phyloP scores from a whole-genome alignment of 345 rosid species.

The Mallotus nudiflorus region DNA sequence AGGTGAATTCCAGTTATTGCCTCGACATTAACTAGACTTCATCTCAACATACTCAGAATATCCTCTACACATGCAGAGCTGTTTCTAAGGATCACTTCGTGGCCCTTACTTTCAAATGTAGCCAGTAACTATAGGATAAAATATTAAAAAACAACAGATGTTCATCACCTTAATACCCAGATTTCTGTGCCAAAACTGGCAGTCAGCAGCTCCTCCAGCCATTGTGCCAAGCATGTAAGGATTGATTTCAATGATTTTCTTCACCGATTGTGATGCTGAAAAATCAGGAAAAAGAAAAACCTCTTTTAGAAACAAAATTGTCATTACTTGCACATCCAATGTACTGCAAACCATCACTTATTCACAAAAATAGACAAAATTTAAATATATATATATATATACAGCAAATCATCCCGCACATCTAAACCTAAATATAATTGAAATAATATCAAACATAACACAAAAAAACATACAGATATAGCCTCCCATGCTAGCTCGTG shows the following conservation, averaged over 20 bases:
- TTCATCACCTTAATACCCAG: constrained; percentile 79
- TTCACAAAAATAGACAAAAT: too few species aligned
- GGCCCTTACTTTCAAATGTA: not conserved
- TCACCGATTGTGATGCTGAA: constrained; percentile 86
- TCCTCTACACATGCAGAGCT: too few species aligned
- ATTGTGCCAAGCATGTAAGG: constrained; percentile 97
- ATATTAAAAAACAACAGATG: not conserved
- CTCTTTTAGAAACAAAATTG: too few species aligned
- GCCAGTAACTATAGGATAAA: not conserved
- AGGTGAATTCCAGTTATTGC: not conserved
- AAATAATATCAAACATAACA: not conserved
- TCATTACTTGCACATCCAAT: too few species aligned
- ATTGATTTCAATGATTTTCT: constrained; percentile 92
- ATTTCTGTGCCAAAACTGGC: constrained; percentile 97
- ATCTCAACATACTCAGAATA: too few species aligned
- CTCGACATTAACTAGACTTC: too few species aligned
- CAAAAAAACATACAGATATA: constrained; percentile 67
- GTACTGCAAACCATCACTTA: too few species aligned
- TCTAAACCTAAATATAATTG: too few species aligned
- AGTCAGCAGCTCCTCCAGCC: constrained; percentile 99
- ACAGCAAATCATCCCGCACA: too few species aligned
- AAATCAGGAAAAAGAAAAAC: too few species aligned
- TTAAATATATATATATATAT: too few species aligned
- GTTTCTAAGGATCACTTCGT: too few species aligned
- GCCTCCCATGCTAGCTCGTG: constrained; percentile 99